Evolutionary conservation across 306 rosid species (phyloP), one percentile per base, ranked within the genome.

Genomic region (Amphicarpaea edgeworthii): DNA sequence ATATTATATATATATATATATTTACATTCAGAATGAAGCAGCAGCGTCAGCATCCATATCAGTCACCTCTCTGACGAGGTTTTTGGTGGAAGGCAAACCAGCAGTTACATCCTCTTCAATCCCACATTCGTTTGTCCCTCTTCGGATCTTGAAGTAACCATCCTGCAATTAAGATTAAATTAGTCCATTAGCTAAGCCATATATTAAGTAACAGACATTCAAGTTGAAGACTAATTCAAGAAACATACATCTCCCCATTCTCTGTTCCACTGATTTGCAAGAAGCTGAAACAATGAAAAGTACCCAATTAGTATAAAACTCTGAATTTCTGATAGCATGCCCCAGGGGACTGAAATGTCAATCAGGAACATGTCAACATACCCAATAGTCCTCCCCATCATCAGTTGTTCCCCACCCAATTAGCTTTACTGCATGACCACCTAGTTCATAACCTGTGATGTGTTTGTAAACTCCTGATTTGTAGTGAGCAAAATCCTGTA

Each of bases 221-320:
- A 46, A 86, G 11, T 28, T 20, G 45, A 64, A 75, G 72, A 73
- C 57, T 21, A 67, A 68, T 73, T 65, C 42, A 47, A 23, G 81
- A 60, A 73, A 82, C 96, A 41, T 88, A 94, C 98, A 71, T 95
- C 97, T 74, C 98, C 98, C 98, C 97, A 95, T 76, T 85, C 77
- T 89, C 86, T 85, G 70, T 92, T 92, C 98, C 98, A 95, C 86
- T 95, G 97, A 77, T 95, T 95, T 71, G 96, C 97, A n/a, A 95
- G 77, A 76, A 95, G 96, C 98, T 95, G 97, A 81, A 77, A 81
- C 73, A 79, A 58, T 61, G 51, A 54, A 72, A 79, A 73, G 30
- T 6, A 75, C 26, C 67, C 11, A 67, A 61, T 86, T 57, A 88
- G 68, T n/a, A 73, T 28, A 49, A 46, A 66, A 81, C 19, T 57